Conservation (phyloP, 495 filamentous ascomycete genomes). For the Umbilicaria muhlenbergii region DNA sequence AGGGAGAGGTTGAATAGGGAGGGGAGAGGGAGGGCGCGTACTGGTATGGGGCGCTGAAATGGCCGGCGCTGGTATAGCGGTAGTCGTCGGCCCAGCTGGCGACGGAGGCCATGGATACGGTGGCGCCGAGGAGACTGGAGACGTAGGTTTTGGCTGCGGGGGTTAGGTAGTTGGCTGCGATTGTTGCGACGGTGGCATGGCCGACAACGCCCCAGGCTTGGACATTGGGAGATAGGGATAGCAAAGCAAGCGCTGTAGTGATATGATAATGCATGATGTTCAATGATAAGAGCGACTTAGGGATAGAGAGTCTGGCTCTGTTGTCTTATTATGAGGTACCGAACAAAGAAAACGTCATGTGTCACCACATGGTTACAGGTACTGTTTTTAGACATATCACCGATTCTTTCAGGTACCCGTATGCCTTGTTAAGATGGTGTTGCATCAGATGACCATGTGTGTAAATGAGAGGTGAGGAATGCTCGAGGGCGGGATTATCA, state of each 20-base stretch:
- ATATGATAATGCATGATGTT: constrained; percentile 3
- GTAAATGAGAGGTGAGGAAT: too few species aligned
- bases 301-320: too few species aligned
- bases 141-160: constrained; percentile 28
- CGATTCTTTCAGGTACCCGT: too few species aligned
- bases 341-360: too few species aligned
- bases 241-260: constrained; percentile 2
- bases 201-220: constrained; percentile 41
- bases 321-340: too few species aligned
- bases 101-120: constrained; percentile 36
- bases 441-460: too few species aligned
- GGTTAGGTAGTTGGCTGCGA: constrained; percentile 37
- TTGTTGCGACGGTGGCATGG: constrained; percentile 44
- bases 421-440: too few species aligned
- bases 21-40: background rate
- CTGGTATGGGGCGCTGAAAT: constrained; percentile 37
- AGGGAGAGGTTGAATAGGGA: too few species aligned
- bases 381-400: too few species aligned
- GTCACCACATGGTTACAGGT: too few species aligned
- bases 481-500: too few species aligned
- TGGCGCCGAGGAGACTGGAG: constrained; percentile 31
- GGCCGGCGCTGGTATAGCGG: constrained; percentile 34
- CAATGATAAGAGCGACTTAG: too few species aligned
- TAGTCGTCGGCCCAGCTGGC: constrained; percentile 49
- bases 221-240: constrained; percentile 3